phyloP scores from a whole-genome alignment of 495 filamentous ascomycete species.

The Geopyxis carbonaria region DNA sequence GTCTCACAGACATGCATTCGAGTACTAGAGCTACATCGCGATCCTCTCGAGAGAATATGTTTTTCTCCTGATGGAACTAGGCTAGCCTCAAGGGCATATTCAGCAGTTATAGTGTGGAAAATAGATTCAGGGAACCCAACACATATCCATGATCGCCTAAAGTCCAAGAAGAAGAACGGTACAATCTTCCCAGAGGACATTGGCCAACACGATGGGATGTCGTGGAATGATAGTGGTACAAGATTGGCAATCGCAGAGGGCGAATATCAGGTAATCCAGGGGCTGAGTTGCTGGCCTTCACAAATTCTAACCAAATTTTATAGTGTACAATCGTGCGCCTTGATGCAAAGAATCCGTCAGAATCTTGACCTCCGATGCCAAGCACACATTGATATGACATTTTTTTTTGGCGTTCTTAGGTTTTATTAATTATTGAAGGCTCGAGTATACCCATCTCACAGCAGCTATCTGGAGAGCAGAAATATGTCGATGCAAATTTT shows the following conservation, averaged over 20 bases:
- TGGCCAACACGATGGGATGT: conserved; percentile 16
- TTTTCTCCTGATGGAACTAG: conserved; percentile 21
- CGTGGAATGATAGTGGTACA: conserved; percentile 19
- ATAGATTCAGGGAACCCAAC: conserved; percentile 16
- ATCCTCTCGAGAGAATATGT: conserved; percentile 21
- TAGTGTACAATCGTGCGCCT: conserved; percentile 4
- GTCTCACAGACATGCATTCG: conserved; percentile 11
- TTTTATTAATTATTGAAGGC: too few relatives aligned
- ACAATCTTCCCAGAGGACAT: conserved; percentile 4
- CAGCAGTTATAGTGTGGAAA: conserved; percentile 17
- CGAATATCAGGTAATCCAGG: conserved; percentile 19
- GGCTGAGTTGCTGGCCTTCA: neutral
- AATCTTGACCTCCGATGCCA: too few relatives aligned
- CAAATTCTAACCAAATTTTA: conserved; percentile 1
- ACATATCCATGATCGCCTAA: conserved; percentile 22
- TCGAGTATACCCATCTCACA: too few relatives aligned
- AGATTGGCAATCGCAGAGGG: conserved; percentile 20
- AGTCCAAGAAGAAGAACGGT: conserved; percentile 17
- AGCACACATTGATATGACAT: too few relatives aligned
- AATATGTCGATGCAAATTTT: too few relatives aligned
- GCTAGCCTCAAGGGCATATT: conserved; percentile 20
- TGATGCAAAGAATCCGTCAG: neutral
- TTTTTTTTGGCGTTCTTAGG: too few relatives aligned
- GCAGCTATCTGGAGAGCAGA: too few relatives aligned
- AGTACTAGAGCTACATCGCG: conserved; percentile 12